Base-by-base conservation (phyloP, 106 monocot genomes). In the Acorus calamus region DNA sequence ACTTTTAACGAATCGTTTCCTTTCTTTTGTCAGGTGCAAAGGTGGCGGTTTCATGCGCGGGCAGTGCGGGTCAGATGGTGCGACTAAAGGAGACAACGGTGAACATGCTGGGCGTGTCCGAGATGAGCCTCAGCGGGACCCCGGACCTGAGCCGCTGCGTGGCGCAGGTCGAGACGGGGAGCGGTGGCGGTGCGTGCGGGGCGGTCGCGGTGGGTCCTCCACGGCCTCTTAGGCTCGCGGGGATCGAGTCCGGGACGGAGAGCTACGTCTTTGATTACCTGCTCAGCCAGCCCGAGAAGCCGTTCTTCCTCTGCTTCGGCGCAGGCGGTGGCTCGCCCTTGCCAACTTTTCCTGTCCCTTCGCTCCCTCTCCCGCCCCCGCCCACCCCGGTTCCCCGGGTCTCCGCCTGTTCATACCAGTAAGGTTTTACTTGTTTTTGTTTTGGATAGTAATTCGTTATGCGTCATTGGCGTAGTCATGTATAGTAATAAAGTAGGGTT, bases 71-170 rank as follows among this genome's bases (percentile, higher is more conserved):
- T 3, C 6, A 46, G 14, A 10, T 49, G 69, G 4, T 47, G 5
- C 11, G 58, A 14, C 73, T 70, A 67, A 59, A n/a, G 14, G 83
- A 85, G 63, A 76, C 59, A 8, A 76, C 58, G 3, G 83, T 86
- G 44, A 86, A 81, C 72, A 86, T 76, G 78, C 50, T 86, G 49
- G 93, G 93, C 4, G 8, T 45, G 45, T 93, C 79, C 62, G n/a
- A 67, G 12, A 49, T 93, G 65, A 14, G 75, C 44, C 75, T 89
- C 42, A 63, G 73, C 2, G 93, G 93, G 6, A 81, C 56, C 67
- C 73, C 71, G 2, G 89, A 93, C 59, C 65, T 89, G 47, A 77
- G 71, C 69, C 55, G 66, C 0, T 93, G 93, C 79, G 70, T 42
- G 2, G 85, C 79, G 0, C 69, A 57, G 52, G 77, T 93, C 51